Base-by-base conservation (phyloP, 192 early-diverging fungal genomes). In the Coemansia sp. region DNA sequence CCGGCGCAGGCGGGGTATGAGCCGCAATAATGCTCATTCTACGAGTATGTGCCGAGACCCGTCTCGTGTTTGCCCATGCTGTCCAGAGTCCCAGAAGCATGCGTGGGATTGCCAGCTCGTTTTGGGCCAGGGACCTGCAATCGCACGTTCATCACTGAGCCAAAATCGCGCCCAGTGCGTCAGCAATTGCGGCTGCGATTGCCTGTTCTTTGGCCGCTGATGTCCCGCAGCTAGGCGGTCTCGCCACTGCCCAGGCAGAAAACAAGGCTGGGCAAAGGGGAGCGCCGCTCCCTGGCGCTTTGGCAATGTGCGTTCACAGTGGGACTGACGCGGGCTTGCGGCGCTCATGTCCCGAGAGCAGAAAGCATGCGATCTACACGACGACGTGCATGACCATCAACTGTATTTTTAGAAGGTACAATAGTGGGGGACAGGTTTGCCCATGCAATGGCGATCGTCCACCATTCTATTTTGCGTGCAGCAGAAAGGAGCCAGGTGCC, bases 371-470 rank as follows among this genome's bases (percentile, higher is more conserved):
- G 44, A 48, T 48, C 44, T 48, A 48, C 60, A 43, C 8, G 61
- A 8, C 8, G 52, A 8, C 53, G 24, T 32, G 19, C 50, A 29
- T 63, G 50, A 21, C 48, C 48, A 53, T 40, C 39, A 34, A 21
- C 8, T 10, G 40, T 63, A 63, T 63, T 63, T 63, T 63, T 63
- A 63, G 61, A 63, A 50, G 8, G 61, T 36, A 63, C 54, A 57
- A 55, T 63, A 62, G 46, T 62, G 60, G 60, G 58, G 61, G 42
- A 11, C 46, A 42, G 32, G 46, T 50, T 50, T 63, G 38, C 48
- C 14, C 38, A 63, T 63, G 61, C 61, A 63, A 40, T 43, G 61
- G 29, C 61, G 61, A 63, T 63, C 53, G 41, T 44, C 32, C 43
- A 41, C 40, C 54, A 42, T 44, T 60, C 43, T 60, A 34, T 46